These are phyloP conservation scores for Myotisia sp. DNA, from an alignment of 2,329 filamentous ascomycete species.

Conservation along the genomic window DNA sequence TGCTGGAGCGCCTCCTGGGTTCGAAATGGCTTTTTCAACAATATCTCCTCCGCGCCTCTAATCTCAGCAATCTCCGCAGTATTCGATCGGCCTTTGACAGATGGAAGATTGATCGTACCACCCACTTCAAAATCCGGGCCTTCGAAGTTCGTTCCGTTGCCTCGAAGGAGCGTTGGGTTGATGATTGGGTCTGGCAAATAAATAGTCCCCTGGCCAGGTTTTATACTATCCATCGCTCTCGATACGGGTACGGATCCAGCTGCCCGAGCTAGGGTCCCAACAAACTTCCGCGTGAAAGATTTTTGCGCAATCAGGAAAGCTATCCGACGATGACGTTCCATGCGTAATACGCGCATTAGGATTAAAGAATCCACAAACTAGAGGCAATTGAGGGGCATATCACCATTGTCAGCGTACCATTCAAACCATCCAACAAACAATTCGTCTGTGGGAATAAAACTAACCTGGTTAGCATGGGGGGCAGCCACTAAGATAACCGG, in stretches of 20 bases:
- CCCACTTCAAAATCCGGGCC: constrained; percentile 55
- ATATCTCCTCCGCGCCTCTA: constrained; percentile 61
- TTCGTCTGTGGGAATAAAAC: no score
- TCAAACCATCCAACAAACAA: no score
- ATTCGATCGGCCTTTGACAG: constrained; percentile 63
- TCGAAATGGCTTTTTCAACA: constrained; percentile 78
- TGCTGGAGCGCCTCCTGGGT: constrained; percentile 60
- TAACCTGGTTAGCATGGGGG: constrained; percentile 86
- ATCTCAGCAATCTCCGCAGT: constrained; percentile 77
- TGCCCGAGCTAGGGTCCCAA: constrained; percentile 71
- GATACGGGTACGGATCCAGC: constrained; percentile 89
- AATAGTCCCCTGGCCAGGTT: constrained; percentile 61
- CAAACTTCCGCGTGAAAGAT: constrained; percentile 77
- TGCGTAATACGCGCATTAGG: constrained; percentile 76
- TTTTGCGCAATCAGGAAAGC: constrained; percentile 91
- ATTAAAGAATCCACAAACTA: constrained; percentile 93
- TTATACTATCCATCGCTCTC: constrained; percentile 77
- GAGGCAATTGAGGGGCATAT: no score
- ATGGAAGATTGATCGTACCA: constrained; percentile 75
- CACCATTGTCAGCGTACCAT: neutral
- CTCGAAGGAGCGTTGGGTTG: constrained; percentile 66
- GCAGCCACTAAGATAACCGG: constrained; percentile 92
- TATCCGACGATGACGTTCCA: constrained; percentile 74
- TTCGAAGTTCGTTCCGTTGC: constrained; percentile 71
- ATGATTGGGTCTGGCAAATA: constrained; percentile 80